Evolutionary conservation across 2,329 filamentous ascomycete species (phyloP).

Genomic region (Intubia oerlemansii): DNA sequence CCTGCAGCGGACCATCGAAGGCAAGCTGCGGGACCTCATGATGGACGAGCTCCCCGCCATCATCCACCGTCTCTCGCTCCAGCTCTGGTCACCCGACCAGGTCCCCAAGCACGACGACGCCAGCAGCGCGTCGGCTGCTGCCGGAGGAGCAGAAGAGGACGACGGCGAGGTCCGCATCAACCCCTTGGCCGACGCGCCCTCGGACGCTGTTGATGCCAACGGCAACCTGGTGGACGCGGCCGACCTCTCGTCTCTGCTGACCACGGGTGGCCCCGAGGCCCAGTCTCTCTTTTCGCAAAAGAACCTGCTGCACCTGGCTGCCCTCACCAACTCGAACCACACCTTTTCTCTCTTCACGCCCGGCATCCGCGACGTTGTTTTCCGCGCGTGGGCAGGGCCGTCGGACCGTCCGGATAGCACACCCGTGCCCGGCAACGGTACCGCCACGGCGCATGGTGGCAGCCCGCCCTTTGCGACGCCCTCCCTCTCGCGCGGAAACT

Average conservation of each 20-base stretch:
- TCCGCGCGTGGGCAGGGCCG: constrained; percentile 74
- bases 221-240: constrained; percentile 58
- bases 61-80: constrained; percentile 76
- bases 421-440: constrained; percentile 7
- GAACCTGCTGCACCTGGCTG: constrained; percentile 65
- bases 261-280: constrained; percentile 61
- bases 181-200: constrained; percentile 60
- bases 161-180: constrained; percentile 44
- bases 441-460: no score
- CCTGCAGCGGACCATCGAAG: constrained; percentile 87
- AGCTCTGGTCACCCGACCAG: constrained; percentile 79
- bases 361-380: constrained; percentile 73
- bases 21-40: constrained; percentile 75
- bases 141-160: constrained; percentile 29
- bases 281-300: constrained; percentile 91
- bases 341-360: constrained; percentile 85
- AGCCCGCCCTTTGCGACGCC: constrained; percentile 25
- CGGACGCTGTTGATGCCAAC: constrained; percentile 62
- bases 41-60: constrained; percentile 97
- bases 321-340: constrained; percentile 69
- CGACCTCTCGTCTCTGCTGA: constrained; percentile 53
- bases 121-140: constrained; percentile 23
- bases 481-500: constrained; percentile 39
- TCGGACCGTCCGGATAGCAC: constrained; percentile 46
- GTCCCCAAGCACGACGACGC: constrained; percentile 39